Evolutionary conservation across 2,329 filamentous ascomycete genomes (phyloP), one percentile per base, ranked within the genome.

Genomic region (Aspergillus luchuensis): DNA sequence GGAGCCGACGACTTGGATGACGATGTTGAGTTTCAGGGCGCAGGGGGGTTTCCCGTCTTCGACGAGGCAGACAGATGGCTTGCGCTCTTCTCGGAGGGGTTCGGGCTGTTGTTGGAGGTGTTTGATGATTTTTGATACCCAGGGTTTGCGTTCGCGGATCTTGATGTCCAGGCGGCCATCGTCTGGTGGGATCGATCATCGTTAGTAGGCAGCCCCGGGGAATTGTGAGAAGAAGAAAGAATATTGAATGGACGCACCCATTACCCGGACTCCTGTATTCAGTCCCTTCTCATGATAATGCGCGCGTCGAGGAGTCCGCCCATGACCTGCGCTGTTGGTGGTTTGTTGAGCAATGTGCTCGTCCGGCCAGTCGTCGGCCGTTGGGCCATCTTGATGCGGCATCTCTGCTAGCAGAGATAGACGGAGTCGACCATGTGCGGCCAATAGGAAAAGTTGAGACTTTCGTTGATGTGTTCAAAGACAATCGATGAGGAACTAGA

Each of bases 91-190:
- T 1, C 4, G 19, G 1, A 41, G 41, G 4, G 25, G 52, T 41
- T 57, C 52, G 15, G 63, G 57, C 28, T 53, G 58, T 33, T 54
- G 51, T 49, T 59, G 71, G 56, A 87, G 76, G 47, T 64, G 64
- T 68, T 89, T 82, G 63, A 93, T 82, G 11, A 93, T 80, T 61
- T 87, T 85, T 2, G 89, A 86, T 4, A 94, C 79, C 57, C 84
- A 84, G 57, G 82, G 79, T 66, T 84, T 87, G 66, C 86, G 88
- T 72, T 92, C 88, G 70, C 89, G 87, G 76, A 95, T 91, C 63
- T 87, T 88, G 78, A 95, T 92, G 70, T 92, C 87, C 68, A 95
- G 83, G 70, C 91, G 86, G 23, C 91, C 91, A 77, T 93, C 89
- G 62, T 85, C 90, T 87, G n/a, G 6, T 30, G 3, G n/a, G 28